Evolutionary conservation across 2,329 filamentous ascomycete genomes (phyloP).

Genomic region (Hymenoscyphus scutula): DNA sequence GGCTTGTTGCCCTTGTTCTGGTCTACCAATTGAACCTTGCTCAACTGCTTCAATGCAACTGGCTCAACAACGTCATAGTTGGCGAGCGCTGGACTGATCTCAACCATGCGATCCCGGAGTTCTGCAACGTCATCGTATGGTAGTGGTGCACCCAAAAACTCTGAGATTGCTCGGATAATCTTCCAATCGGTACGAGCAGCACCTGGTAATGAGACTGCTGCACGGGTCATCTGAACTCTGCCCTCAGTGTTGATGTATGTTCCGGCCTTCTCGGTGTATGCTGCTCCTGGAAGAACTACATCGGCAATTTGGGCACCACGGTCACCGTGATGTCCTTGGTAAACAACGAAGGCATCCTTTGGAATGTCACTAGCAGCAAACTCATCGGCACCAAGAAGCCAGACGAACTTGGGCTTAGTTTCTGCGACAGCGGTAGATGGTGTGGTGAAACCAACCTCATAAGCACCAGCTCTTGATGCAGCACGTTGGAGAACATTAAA

Average conservation of each 20-base stretch:
- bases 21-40: conserved; percentile 93
- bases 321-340: conserved; percentile 98
- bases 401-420: conserved; percentile 90
- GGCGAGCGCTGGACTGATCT: conserved; percentile 87
- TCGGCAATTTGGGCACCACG: conserved; percentile 89
- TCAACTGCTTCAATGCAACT: conserved; percentile 68
- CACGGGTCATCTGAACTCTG: conserved; percentile 88
- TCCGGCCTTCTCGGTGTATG: conserved; percentile 94
- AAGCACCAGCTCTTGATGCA: conserved; percentile 88
- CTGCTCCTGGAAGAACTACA: conserved; percentile 86
- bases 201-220: conserved; percentile 83
- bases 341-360: conserved; percentile 93
- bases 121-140: conserved; percentile 91
- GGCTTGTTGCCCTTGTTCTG: conserved; percentile 85
- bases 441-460: conserved; percentile 91
- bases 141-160: conserved; percentile 83
- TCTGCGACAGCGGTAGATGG: conserved; percentile 78
- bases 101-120: conserved; percentile 88
- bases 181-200: conserved; percentile 97
- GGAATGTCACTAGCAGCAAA: conserved; percentile 81
- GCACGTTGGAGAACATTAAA: conserved; percentile 96
- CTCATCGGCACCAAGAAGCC: conserved; percentile 95
- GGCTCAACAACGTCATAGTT: conserved; percentile 91
- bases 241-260: conserved; percentile 99
- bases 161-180: conserved; percentile 89